Evolutionary conservation across 805 yeast species (phyloP).

Genomic region (Ogataea minuta): DNA sequence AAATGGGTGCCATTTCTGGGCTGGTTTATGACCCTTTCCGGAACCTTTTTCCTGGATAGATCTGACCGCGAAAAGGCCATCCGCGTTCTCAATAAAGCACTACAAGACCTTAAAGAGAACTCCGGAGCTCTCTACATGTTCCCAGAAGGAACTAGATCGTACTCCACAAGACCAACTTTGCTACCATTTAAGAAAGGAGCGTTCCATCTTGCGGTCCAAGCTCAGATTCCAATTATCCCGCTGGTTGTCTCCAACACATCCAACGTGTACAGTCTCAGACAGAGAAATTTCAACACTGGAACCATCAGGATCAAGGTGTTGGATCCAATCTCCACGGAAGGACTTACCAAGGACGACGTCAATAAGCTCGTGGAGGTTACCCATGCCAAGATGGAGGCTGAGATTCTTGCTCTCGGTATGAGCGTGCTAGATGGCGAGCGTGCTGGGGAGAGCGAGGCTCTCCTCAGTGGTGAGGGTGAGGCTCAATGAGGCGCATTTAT

Average conservation of each 20-base stretch:
- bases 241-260: constrained; percentile 85
- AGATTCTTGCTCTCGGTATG: constrained; percentile 43
- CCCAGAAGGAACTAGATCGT: constrained; percentile 97
- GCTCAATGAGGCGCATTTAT: constrained; percentile 7
- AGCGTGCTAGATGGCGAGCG: constrained; percentile 29
- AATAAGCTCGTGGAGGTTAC: constrained; percentile 54
- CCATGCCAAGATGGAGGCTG: constrained; percentile 54
- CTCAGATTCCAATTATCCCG: constrained; percentile 86
- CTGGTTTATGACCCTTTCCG: constrained; percentile 92
- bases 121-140: constrained; percentile 83
- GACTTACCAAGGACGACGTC: constrained; percentile 70
- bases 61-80: constrained; percentile 72
- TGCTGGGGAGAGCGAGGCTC: constrained; percentile 19
- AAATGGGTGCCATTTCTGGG: constrained; percentile 88
- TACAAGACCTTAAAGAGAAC: constrained; percentile 54
- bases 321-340: constrained; percentile 73
- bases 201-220: constrained; percentile 94
- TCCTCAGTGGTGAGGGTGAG: constrained; percentile 3
- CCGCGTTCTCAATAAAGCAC: constrained; percentile 68
- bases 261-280: constrained; percentile 58
- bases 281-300: constrained; percentile 71
- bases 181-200: constrained; percentile 97
- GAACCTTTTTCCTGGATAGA: constrained; percentile 90
- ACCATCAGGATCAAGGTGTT: constrained; percentile 74
- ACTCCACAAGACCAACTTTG: constrained; percentile 60